Evolutionary conservation across 2,329 filamentous ascomycete species (phyloP).

Genomic region (Colletotrichum sp.): DNA sequence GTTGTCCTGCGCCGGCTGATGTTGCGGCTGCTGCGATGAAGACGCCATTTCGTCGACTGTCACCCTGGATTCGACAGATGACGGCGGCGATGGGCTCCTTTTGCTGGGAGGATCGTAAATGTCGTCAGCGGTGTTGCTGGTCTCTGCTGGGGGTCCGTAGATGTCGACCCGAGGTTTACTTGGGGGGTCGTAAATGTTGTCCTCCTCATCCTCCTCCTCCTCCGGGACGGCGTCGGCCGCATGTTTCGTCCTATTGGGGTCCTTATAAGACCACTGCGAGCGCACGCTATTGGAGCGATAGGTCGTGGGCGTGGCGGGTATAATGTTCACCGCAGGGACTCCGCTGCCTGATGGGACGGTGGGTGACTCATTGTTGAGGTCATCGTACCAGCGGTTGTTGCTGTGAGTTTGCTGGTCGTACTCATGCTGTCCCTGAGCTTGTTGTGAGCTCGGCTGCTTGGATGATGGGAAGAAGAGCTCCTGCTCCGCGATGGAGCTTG

Average conservation of each 20-base stretch:
- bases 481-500: conserved; percentile 15
- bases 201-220: conserved; percentile 11
- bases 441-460: neutral
- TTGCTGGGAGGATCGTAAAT: conserved; percentile 6
- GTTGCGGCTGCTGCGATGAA: neutral
- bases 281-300: conserved; percentile 17
- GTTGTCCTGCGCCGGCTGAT: neutral
- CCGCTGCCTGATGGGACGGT: conserved; percentile 3
- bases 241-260: neutral
- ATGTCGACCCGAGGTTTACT: neutral
- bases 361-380: conserved; percentile 11
- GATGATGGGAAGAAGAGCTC: conserved; percentile 1
- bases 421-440: neutral
- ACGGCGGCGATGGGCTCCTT: neutral
- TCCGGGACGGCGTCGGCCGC: neutral
- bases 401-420: neutral
- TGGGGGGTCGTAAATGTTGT: conserved; percentile 10
- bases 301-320: conserved; percentile 15
- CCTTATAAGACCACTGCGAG: conserved; percentile 8
- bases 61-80: neutral
- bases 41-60: neutral
- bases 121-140: neutral
- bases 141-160: neutral
- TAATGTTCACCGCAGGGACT: conserved; percentile 17
- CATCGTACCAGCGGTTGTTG: neutral